Base-by-base conservation (phyloP, 345 rosid species). In the Cochlearia excelsa region DNA sequence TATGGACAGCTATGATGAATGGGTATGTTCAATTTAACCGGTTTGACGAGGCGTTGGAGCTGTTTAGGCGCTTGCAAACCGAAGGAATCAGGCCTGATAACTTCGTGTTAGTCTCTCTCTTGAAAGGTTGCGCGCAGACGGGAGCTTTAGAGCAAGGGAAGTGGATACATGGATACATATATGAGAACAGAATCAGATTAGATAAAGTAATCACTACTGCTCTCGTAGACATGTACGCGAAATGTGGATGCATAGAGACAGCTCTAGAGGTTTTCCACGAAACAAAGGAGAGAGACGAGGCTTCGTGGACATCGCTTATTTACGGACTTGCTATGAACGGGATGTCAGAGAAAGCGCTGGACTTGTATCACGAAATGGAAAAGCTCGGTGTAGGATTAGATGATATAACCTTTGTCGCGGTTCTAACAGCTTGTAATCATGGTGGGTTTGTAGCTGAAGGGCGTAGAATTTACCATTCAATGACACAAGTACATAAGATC, bases 1-100 rank as follows among this genome's bases (percentile, higher is more conserved):
- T 85, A 38, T 85, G 94, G 96, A 88, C 93, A n/a, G 90, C 82
- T 48, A 88, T 88, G 94, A 80, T 88, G 49, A 85, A 83, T 60
- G 96, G 90, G 27, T 85, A 85, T 53, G 88, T 88, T 61, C 90
- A 83, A 47, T 82, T 75, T 60, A 83, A 82, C 54, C 71, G 63
- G 27, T 85, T 82, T 35, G 85, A 79, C 3, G 82, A 83, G 51
- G 90, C 94, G 2, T 34, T 85, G 1, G 64, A 65, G 5, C 65
- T 88, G 59, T 88, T 85, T 48, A 67, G 78, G 54, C 71, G 68
- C 29, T 83, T 88, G 96, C 96, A 82, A 56, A 61, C 47, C 1
- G 55, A 2, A 35, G 69, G 78, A 63, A 53, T 83, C 30, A 83
- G 65, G 46, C 88, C 82, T 0, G 96, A 88, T 69, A 83, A 83